Evolutionary conservation across 805 yeast species (phyloP), one percentile per base, ranked within the genome.

Genomic region (Lachancea sp.): DNA sequence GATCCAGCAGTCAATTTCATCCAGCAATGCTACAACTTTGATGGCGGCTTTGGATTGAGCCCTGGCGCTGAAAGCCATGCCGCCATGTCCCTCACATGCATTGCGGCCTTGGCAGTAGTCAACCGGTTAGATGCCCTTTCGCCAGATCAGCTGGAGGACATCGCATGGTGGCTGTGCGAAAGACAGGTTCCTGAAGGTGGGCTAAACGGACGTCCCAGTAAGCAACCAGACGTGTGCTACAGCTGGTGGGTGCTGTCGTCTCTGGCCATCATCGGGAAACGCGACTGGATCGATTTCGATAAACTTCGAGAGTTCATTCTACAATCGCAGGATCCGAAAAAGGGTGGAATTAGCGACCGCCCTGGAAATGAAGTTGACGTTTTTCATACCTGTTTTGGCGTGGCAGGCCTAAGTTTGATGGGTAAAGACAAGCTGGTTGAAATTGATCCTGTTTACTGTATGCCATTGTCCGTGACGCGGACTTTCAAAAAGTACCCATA

Each of bases 1-100:
- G 78, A 76, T 13, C 77, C 78, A 0, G 88, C 96, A 0, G 81
- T 78, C 1, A 68, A 67, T 0, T 91, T 79, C 65, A 76, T 91
- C 1, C 53, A 74, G 42, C 58, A 59, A 31, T 93, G 99, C 64
- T 82, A 75, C 50, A 93, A 93, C 62, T 91, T 88, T 59, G 99
- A 93, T 61, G 99, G 99, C 3, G 96, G 95, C 0, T 93, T 85
- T 70, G 99, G 99, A 0, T 70, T 86, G 65, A 79, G 79, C 8
- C 98, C 99, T 0, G 96, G 96, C 0, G 91, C 95, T 0, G 99
- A 93, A 63, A 81, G 91, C 38, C 99, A 93, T 63, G 82, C 95
- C 1, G 97, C 96, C 0, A 95, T 86, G 62, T 85, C 82, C 0
- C 89, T 88, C 56, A 86, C 95, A 0, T 89, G 95, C 50, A 61